Conservation (phyloP, 495 filamentous ascomycete genomes). For the Penicillium angulare region DNA sequence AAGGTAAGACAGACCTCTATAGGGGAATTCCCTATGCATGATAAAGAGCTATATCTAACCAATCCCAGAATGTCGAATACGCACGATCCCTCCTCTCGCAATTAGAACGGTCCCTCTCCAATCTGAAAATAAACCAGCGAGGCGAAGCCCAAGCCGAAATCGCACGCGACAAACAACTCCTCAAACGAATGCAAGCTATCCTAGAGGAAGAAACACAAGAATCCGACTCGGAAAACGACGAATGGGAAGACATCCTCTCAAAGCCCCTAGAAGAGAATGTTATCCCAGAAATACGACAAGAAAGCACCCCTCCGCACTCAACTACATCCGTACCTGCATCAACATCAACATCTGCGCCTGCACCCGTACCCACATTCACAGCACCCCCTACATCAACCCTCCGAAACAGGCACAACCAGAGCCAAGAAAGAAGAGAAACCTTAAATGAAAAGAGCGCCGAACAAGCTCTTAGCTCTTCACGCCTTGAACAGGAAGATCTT, state of each 20-base stretch:
- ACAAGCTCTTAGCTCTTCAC: constrained; percentile 67
- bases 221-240: constrained; percentile 30
- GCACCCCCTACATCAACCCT: constrained; percentile 10
- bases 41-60: not conserved
- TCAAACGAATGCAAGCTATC: constrained; percentile 62
- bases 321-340: constrained; percentile 10
- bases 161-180: constrained; percentile 57
- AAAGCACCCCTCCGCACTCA: too few relatives aligned
- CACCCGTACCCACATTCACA: constrained; percentile 6
- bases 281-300: too few relatives aligned
- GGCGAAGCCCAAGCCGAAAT: constrained; percentile 68
- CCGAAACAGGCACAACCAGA: constrained; percentile 13
- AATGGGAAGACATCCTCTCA: constrained; percentile 39
- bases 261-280: constrained; percentile 17
- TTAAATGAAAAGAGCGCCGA: constrained; percentile 51
- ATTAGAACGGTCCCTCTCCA: constrained; percentile 70
- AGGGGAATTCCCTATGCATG: not conserved
- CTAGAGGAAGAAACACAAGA: constrained; percentile 47
- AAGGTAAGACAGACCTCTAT: constrained; percentile 14
- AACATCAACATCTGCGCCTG: constrained; percentile 12
- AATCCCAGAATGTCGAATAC: constrained; percentile 70
- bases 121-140: constrained; percentile 62
- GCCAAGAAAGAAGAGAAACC: constrained; percentile 22
- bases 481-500: constrained; percentile 79
- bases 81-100: constrained; percentile 71